These are phyloP conservation scores for Salix suchowensis DNA, from an alignment of 345 rosid species.

Conservation along the genomic window DNA sequence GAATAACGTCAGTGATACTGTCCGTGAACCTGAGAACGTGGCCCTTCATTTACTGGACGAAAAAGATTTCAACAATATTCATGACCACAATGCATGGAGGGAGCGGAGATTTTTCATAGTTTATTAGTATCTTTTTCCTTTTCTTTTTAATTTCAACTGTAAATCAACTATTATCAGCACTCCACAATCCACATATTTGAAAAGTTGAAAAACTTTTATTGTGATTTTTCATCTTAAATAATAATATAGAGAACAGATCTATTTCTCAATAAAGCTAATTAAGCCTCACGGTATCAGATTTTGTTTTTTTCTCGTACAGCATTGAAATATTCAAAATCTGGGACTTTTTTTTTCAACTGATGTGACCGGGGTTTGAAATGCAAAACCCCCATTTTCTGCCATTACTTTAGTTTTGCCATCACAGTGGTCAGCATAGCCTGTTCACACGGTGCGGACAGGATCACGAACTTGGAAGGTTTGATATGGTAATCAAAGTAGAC, in stretches of 20 bases:
- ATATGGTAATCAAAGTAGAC: slow-evolving; percentile 5
- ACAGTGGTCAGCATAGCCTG: not conserved
- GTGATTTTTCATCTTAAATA: too few species aligned
- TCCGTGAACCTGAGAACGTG: not conserved
- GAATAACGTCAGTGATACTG: not conserved
- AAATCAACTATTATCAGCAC: too few species aligned
- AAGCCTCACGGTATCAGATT: not conserved
- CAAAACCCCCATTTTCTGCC: not conserved
- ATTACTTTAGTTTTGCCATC: not conserved
- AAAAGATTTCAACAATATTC: not conserved
- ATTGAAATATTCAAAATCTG: not conserved
- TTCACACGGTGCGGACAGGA: not conserved
- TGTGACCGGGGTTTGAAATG: not conserved
- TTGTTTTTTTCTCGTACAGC: not conserved
- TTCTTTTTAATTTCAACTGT: too few species aligned
- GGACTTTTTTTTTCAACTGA: not conserved
- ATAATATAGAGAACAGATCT: too few species aligned
- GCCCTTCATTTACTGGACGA: not conserved
- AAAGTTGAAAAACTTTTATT: too few species aligned
- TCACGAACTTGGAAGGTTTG: not conserved
- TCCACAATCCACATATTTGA: too few species aligned
- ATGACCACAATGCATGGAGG: not conserved
- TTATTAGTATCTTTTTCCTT: too few species aligned
- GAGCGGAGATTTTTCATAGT: not conserved
- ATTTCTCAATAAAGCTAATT: too few species aligned